phyloP scores from a whole-genome alignment of 2,329 filamentous ascomycete genomes.

The Epichloe festucae region DNA sequence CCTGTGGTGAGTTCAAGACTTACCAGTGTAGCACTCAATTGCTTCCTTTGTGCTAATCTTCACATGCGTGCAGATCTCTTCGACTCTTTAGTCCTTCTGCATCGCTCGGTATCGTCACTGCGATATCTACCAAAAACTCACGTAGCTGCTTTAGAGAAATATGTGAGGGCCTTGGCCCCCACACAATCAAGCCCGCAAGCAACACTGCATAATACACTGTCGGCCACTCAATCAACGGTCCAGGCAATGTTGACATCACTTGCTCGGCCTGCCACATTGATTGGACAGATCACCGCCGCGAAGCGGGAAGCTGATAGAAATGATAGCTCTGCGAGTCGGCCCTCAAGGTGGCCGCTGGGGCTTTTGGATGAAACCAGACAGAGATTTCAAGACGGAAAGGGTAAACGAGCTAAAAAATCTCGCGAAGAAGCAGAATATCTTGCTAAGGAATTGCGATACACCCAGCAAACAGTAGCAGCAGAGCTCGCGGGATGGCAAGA shows the following conservation, averaged over 20 bases:
- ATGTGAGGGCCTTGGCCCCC: slow-evolving; percentile 50
- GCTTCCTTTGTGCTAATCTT: background rate
- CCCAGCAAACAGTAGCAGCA: slow-evolving; percentile 81
- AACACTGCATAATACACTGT: slow-evolving; percentile 61
- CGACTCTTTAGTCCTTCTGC: slow-evolving; percentile 47
- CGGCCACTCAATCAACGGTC: slow-evolving; percentile 73
- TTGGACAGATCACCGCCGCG: slow-evolving; percentile 60
- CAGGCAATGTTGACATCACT: slow-evolving; percentile 70
- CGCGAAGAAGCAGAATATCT: slow-evolving; percentile 59
- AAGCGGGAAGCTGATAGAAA: slow-evolving; percentile 69
- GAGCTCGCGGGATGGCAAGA: slow-evolving; percentile 94
- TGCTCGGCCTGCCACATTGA: slow-evolving; percentile 64
- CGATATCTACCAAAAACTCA: slow-evolving; percentile 58
- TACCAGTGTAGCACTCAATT: background rate
- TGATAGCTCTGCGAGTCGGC: slow-evolving; percentile 58
- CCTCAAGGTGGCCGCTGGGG: slow-evolving; percentile 66
- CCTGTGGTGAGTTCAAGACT: slow-evolving; percentile 34
- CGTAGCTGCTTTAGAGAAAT: slow-evolving; percentile 57
- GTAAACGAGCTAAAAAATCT: slow-evolving; percentile 61
- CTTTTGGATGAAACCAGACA: slow-evolving; percentile 80
- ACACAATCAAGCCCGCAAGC: slow-evolving; percentile 61
- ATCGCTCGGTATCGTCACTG: slow-evolving; percentile 39
- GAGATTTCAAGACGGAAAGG: slow-evolving; percentile 70
- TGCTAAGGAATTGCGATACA: slow-evolving; percentile 76
- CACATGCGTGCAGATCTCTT: slow-evolving; percentile 42